These are phyloP conservation scores for Lithohypha guttulata DNA, from an alignment of 2,329 filamentous ascomycete species.

Conservation along the genomic window DNA sequence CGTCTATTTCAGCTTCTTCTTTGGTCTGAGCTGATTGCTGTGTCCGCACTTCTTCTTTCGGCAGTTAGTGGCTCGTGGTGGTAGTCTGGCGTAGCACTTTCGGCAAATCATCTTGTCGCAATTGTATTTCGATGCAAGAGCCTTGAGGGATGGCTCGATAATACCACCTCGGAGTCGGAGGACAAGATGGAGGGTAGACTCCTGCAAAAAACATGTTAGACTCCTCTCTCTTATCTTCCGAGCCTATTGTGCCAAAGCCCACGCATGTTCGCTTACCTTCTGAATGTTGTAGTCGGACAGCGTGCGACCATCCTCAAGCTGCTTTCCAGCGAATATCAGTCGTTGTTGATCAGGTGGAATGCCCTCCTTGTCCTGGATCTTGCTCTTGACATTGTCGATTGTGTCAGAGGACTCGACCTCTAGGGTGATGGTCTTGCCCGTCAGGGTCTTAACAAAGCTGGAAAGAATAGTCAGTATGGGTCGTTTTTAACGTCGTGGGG, in stretches of 20 bases:
- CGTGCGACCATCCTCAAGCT: constrained; percentile 96
- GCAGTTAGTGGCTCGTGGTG: constrained; percentile 99
- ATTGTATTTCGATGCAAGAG: constrained; percentile 98
- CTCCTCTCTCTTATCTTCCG: constrained; percentile 9
- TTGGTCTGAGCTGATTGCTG: constrained; percentile 99
- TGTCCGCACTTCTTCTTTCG: constrained; percentile 99
- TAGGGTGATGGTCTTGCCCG: constrained; percentile 99
- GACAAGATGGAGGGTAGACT: constrained; percentile 96
- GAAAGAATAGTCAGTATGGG: constrained; percentile 11
- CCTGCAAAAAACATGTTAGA: constrained; percentile 41
- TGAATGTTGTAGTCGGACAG: constrained; percentile 99
- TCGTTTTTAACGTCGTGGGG: constrained; percentile 7
- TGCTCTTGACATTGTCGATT: constrained; percentile 99
- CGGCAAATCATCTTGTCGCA: constrained; percentile 99
- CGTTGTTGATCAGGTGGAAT: constrained; percentile 98
- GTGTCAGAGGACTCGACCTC: constrained; percentile 98
- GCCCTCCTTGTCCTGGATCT: constrained; percentile 99
- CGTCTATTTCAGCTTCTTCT: constrained; percentile 99
- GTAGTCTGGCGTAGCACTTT: constrained; percentile 99
- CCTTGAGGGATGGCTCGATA: constrained; percentile 98
- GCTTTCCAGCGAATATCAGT: constrained; percentile 97
- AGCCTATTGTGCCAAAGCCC: too few relatives aligned
- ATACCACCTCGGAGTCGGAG: constrained; percentile 98
- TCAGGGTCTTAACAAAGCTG: constrained; percentile 99
- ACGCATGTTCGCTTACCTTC: constrained; percentile 84